Base-by-base conservation (phyloP, 2,329 filamentous ascomycete species). In the Hirsutella rhossiliensis region DNA sequence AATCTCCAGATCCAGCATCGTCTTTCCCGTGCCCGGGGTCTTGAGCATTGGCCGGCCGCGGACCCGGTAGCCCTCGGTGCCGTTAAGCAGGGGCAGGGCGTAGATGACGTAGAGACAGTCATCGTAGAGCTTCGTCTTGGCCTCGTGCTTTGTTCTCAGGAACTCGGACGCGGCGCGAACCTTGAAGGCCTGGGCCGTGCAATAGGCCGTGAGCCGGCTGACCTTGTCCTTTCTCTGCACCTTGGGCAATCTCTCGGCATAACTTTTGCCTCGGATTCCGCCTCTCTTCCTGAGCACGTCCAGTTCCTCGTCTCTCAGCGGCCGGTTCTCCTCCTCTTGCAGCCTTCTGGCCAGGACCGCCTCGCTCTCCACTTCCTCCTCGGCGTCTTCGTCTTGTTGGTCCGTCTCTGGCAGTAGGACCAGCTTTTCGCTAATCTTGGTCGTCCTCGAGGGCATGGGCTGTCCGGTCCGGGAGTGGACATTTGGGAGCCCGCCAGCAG, bases 21-120 rank as follows among this genome's bases (percentile, higher is more conserved):
- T 92, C 63, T 94, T 92, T 2, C 92, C 90, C 0, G 73, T 76
- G 13, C 92, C 92, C 0, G 90, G 89, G 39, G 85, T 94, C 65
- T 94, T 95, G 43, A 97, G 67, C 20, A 94, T 84, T 0, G 92
- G 92, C 56, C 89, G 87, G 59, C 90, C 96, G 54, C 87, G 78
- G 23, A 98, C 72, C 23, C 92, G 75, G 62, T 89, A 96, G 1
- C 92, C 90, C 41, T 94, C 88, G 40, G 72, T 78, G 1, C 90
- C 92, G 3, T 87, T 84, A 43, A 97, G 71, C 15, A 98, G 68
- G 5, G 92, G 92, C 28, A 96, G 68, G 59, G 96, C 89, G 62
- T 98, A 98, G 40, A 95, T 90, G 23, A 83, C 87, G 60, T 98
- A 98, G 20, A 98, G 70, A 58, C 92, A 98, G 62, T 98, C 92